A percentile compares a stretch with the other conserved stretches of the same genome.
Evolutionary conservation across 352 stramenopile species (phyloP).

Genomic region (Pythium aquatile): DNA sequence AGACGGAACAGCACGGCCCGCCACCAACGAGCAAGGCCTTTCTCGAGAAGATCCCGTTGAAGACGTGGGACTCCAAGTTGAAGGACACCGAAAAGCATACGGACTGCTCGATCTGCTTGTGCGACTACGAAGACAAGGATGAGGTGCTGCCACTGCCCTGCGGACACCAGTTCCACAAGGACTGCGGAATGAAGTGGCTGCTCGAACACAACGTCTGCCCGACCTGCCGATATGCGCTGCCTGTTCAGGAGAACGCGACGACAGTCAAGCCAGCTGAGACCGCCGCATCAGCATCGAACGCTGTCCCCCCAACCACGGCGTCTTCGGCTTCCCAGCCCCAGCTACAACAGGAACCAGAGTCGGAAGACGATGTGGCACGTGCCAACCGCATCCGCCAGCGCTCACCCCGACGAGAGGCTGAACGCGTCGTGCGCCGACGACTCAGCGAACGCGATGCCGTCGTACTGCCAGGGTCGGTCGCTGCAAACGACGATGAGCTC

Average conservation of each 20-base stretch:
- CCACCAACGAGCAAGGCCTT: slow-evolving; percentile 70
- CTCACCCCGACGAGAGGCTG: slow-evolving; percentile 3
- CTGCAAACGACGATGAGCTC: slow-evolving; percentile 30
- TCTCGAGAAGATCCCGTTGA: slow-evolving; percentile 60
- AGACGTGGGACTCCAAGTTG: slow-evolving; percentile 47
- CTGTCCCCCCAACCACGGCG: neutral
- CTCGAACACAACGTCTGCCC: slow-evolving; percentile 77
- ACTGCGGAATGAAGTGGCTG: slow-evolving; percentile 77
- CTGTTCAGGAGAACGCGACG: slow-evolving; percentile 35
- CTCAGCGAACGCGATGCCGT: slow-evolving; percentile 30
- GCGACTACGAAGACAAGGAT: slow-evolving; percentile 69
- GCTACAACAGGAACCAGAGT: slow-evolving; percentile 25
- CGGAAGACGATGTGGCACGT: slow-evolving; percentile 24
- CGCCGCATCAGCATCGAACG: neutral
- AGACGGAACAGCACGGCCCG: slow-evolving; percentile 58
- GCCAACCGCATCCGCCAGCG: slow-evolving; percentile 23
- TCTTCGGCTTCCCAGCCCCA: slow-evolving; percentile 14
- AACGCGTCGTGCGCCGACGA: slow-evolving; percentile 58
- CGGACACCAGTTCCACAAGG: slow-evolving; percentile 75
- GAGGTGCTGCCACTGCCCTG: slow-evolving; percentile 67
- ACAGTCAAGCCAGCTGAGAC: slow-evolving; percentile 17
- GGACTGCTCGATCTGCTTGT: slow-evolving; percentile 76
- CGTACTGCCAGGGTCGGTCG: slow-evolving; percentile 22
- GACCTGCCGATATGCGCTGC: slow-evolving; percentile 66
- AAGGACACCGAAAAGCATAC: slow-evolving; percentile 49